Evolutionary conservation across 1,139 yeast species (phyloP), one percentile per base, ranked within the genome.

Genomic region (Scheffersomyces segobiensis): DNA sequence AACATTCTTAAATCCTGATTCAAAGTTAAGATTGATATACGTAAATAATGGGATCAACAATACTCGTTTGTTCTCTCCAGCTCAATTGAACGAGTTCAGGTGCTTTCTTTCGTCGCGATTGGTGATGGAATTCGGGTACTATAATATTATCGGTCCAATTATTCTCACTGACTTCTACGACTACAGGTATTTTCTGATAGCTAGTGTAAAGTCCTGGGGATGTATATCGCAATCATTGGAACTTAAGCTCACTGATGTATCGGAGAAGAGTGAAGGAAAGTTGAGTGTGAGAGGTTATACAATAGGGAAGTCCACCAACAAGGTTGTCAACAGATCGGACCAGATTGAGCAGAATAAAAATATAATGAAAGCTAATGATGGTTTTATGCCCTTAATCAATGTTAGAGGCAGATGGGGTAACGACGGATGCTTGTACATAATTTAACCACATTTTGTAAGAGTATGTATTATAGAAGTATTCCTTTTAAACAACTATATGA

Each of bases 351-450:
- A 64, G 18, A 63, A 64, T 53, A 75, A 77, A 73, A 54, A 74
- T 66, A 62, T 58, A 10, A 60, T 59, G 78, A 54, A 81, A 76
- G 58, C 63, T 42, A 80, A 82, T 21, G 90, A 87, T 58, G 90
- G 91, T 6, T 87, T 88, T 77, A 84, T 86, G 84, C 84, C 85
- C 1, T 70, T 88, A 10, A 80, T 82, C 0, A 73, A 66, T 52
- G 66, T 87, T 1, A 68, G 66, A 49, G 93, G 91, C 0, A 76
- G 77, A 52, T 88, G 88, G 82, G 95, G 93, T 12, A 77, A 73
- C 52, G 96, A 89, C 71, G 93, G 95, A 1, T 88, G 95, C 67
- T 82, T 89, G 63, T 89, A 87, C 67, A 77, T 79, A 59, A 55
- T 60, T 49, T 48, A 24, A 48, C 24, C 17, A 12, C 17, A 2